Base-by-base conservation (phyloP, 495 filamentous ascomycete genomes). In the Apodospora peruviana region DNA sequence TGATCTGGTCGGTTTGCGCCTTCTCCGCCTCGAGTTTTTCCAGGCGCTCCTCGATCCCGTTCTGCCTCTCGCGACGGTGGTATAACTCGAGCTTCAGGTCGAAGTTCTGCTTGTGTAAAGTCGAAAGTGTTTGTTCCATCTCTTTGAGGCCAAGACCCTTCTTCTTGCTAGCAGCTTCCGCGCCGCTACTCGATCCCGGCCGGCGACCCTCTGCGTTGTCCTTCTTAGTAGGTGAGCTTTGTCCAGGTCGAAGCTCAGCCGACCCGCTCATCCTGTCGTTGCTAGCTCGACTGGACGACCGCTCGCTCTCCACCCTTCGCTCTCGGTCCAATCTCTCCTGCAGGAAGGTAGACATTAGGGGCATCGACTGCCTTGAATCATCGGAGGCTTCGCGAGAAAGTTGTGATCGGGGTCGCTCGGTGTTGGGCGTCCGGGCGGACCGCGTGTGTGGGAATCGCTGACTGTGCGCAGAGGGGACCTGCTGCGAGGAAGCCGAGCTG, bases 71-170 rank as follows among this genome's bases (percentile, higher is more conserved):
- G 21, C 88, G 80, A 41, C 84, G 76, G 53, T 95, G 86, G 56
- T 80, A 87, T 1, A 95, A 73, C 51, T 91, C 87, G 40, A 95
- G 72, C 64, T 95, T 95, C 48, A 96, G 72, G 59, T 91, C 87
- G 59, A 95, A 96, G 56, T 95, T 93, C 59, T 91, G 80, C 58
- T 94, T 94, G 59, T 85, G 83, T 39, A 95, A 69, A 40, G 79
- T 87, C 17, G 68, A 76, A 32, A 75, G 45, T 35, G 68, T 72
- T 57, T 75, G 62, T 51, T 74, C 70, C 55, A 71, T 66, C 40
- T 72, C 70, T 53, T 73, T 75, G 36, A 71, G 60, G 17, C 74
- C 74, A 57, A 75, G 66, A 39, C 72, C 63, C 45, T 61, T 60
- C 53, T 67, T 66, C 43, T 67, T 72, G 44, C 66, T 72, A 43